A percentile compares a stretch with the other conserved stretches of the same genome.
Evolutionary conservation across 352 stramenopile species (phyloP).

Genomic region (Globisporangium canariense): DNA sequence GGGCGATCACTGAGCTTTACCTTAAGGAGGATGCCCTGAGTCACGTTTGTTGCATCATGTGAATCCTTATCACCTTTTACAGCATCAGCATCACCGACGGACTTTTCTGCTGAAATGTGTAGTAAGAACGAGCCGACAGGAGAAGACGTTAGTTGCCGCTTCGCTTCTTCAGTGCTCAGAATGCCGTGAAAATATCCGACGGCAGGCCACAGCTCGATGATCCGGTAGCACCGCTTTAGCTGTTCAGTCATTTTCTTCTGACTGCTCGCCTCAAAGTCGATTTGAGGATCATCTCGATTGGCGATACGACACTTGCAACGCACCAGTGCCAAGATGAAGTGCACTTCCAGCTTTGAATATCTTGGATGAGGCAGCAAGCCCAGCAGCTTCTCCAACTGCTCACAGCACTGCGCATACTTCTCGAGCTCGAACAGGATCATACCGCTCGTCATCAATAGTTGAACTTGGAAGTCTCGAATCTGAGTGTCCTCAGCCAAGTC

Average conservation of each 20-base stretch:
- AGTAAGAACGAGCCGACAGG: slow-evolving; percentile 48
- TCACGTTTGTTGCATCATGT: not conserved
- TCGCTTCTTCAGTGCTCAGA: slow-evolving; percentile 28
- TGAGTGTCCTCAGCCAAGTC: not conserved
- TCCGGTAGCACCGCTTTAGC: slow-evolving; percentile 40
- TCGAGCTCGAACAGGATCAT: slow-evolving; percentile 42
- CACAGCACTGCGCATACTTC: slow-evolving; percentile 16
- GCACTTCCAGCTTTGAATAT: slow-evolving; percentile 36
- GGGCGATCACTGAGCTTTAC: slow-evolving; percentile 43
- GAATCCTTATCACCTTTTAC: not conserved
- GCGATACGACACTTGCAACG: slow-evolving; percentile 1
- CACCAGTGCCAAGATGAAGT: slow-evolving; percentile 30
- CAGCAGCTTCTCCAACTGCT: slow-evolving; percentile 25
- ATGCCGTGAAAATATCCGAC: slow-evolving; percentile 56
- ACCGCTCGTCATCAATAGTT: slow-evolving; percentile 38
- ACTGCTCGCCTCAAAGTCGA: slow-evolving; percentile 6
- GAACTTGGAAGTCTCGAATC: slow-evolving; percentile 6
- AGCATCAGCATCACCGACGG: not conserved
- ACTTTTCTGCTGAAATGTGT: slow-evolving; percentile 15
- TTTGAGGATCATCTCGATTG: slow-evolving; percentile 10
- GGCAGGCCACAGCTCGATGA: slow-evolving; percentile 45
- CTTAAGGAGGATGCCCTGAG: slow-evolving; percentile 27
- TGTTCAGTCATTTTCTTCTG: not conserved
- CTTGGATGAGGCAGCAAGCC: slow-evolving; percentile 1
- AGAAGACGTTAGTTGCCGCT: slow-evolving; percentile 20